These are phyloP conservation scores for Penicillium sp. DNA, from an alignment of 2,329 filamentous ascomycete genomes.

Conservation along the genomic window DNA sequence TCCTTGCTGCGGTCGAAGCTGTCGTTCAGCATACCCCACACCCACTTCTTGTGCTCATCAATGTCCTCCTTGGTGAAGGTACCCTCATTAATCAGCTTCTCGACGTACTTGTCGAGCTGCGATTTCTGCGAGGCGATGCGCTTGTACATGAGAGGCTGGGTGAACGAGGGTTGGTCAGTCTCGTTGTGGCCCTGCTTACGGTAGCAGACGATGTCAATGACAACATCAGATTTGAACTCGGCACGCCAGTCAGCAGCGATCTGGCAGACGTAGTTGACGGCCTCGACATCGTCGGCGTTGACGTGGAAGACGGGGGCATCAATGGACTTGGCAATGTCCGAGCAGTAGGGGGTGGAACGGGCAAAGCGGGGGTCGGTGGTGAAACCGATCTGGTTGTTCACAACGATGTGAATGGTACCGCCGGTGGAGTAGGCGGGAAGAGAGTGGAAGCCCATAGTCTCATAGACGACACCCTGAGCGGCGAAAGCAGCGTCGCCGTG, in stretches of 20 bases:
- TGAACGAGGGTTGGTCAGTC: conserved; percentile 98
- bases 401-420: conserved; percentile 93
- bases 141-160: conserved; percentile 99
- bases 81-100: conserved; percentile 86
- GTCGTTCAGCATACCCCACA: conserved; percentile 98
- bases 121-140: conserved; percentile 81
- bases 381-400: conserved; percentile 99
- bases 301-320: conserved; percentile 99
- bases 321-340: conserved; percentile 98
- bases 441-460: conserved; percentile 96
- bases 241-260: conserved; percentile 96
- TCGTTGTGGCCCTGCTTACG: conserved; percentile 99
- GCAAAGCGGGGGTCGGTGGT: conserved; percentile 97
- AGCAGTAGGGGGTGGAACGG: conserved; percentile 97
- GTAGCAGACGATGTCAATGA: conserved; percentile 98
- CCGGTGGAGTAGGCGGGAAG: conserved; percentile 96
- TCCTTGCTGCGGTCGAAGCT: conserved; percentile 97
- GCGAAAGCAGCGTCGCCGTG: conserved; percentile 98
- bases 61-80: conserved; percentile 97
- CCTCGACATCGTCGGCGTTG: conserved; percentile 97
- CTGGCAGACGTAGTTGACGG: conserved; percentile 97
- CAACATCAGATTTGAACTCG: conserved; percentile 97
- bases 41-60: conserved; percentile 99
- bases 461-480: conserved; percentile 95
- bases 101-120: conserved; percentile 86